Conservation (phyloP, 2,329 filamentous ascomycete species). For the Phoma sp. region DNA sequence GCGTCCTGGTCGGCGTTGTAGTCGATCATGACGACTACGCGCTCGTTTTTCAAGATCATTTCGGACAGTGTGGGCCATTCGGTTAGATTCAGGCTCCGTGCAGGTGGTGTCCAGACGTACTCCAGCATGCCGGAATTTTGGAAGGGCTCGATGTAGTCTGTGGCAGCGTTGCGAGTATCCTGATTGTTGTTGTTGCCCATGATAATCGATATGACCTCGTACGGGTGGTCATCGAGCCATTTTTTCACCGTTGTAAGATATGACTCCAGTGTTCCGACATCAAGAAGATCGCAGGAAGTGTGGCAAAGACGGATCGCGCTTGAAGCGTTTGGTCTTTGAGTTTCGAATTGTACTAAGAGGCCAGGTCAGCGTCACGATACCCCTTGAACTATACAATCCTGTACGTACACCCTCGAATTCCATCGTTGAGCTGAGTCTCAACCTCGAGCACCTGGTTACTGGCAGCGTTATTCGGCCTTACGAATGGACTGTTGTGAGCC, state of each 20-base stretch:
- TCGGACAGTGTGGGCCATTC: conserved; percentile 85
- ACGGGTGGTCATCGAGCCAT: conserved; percentile 80
- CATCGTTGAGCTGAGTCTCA: conserved; percentile 42
- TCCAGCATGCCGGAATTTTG: conserved; percentile 73
- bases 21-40: conserved; percentile 46
- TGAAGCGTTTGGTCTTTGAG: conserved; percentile 62
- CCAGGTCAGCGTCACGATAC: conserved; percentile 2
- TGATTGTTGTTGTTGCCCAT: conserved; percentile 74
- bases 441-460: conserved; percentile 43
- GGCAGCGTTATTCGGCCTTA: conserved; percentile 37
- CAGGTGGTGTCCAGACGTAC: conserved; percentile 76
- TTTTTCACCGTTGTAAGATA: conserved; percentile 73
- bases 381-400: not conserved
- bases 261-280: conserved; percentile 77
- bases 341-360: conserved; percentile 64
- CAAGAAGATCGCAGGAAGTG: conserved; percentile 80
- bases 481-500: conserved; percentile 49
- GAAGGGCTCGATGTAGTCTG: conserved; percentile 72
- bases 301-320: conserved; percentile 76
- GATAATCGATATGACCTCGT: conserved; percentile 86
- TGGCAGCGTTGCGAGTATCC: conserved; percentile 63
- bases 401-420: conserved; percentile 45
- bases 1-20: conserved; percentile 72
- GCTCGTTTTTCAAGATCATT: conserved; percentile 49
- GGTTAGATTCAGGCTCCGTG: conserved; percentile 72